Base-by-base conservation (phyloP, 495 filamentous ascomycete species). In the Penicillium angulare region DNA sequence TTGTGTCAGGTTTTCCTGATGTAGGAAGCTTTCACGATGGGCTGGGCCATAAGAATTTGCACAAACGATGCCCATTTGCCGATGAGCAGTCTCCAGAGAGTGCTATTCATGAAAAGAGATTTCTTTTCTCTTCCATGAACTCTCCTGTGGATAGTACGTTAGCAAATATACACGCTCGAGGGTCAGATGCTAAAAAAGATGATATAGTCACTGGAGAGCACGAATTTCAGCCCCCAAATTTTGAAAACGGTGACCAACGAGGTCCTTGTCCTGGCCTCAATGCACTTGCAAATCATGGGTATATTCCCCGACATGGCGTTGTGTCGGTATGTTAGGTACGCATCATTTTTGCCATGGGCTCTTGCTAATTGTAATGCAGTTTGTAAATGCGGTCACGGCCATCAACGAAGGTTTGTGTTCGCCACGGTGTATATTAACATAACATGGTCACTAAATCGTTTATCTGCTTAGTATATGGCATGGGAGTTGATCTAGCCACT, bases 231-330 rank as follows among this genome's bases (percentile, higher is more conserved):
- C 58, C 72, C 8, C 72, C 68, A 0, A 57, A 72, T 38, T 62
- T 67, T 24, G 57, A 57, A 22, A 50, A 55, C 13, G 68, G 69
- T 16, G 70, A 73, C 56, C 68, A 71, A 50, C 69, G 73, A 29
- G 76, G 74, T 7, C 72, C 75, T 45, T 81, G 79, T 49, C 77
- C 77, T 1, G 77, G 75, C 33, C 58, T 81, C 16, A 82, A 82
- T 51, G 71, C 74, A 9, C 43, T 79, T 27, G 79, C 79, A 31
- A 80, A 81, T 36, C 77, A 79, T 57, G 69, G 66, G n/a, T 82
- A 81, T 44, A 64, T 80, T 22, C 77, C 79, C 1, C 74, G 77
- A 45, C 75, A 72, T 49, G 79, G 79, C 24, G 61, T 79, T 17
- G 78, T 70, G 2, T 63, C 62, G 18, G 67, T 68, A 53, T 33